Evolutionary conservation across 179 eudicot genomes (phyloP), one percentile per base, ranked within the genome.

Genomic region (Beta corolliflora): DNA sequence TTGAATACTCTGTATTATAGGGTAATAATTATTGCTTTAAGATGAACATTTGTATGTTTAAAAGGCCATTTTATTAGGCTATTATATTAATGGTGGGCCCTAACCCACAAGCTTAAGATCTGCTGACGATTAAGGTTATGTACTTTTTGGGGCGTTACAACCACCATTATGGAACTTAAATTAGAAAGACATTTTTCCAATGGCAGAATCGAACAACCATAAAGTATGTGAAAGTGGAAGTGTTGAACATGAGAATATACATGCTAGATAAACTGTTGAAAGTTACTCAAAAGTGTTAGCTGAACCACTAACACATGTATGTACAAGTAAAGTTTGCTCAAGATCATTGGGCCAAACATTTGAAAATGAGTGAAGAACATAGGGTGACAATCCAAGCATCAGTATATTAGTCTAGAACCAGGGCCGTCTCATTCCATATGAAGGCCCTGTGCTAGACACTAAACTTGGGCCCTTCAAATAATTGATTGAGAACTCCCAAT

Each of bases 321-420:
- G 7, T 84, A 96, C 99, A 83, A 96, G 89, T 83, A 96, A 87
- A 65, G 97, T 93, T 84, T 94, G 99, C 86, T 96, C 99, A 77
- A 96, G 88, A 90, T 96, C 98, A 88, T 90, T 96, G 66, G 98
- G 86, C 73, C 87, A 94, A 85, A 96, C 95, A 77, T 79, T 93
- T 29, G 98, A 91, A 79, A 96, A 85, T 82, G 98, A 87, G 77
- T 91, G 96, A 67, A 96, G 93, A 80, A 96, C 93, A 80, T 84
- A 88, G 55, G 99, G 97, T 72, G 98, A 92, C 64, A 84, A 91
- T 75, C 98, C 97, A 80, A 90, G 92, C 98, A 94, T 87, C 66
- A 96, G 85, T 82, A 96, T 80, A 82, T 92, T 96, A 29, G 97
- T 90, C 81, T 84, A n/a, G n/a, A n/a, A n/a, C n/a, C n/a, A n/a